Percentiles rank a stretch among this genome's conserved stretches.
Evolutionary conservation across 805 yeast species (phyloP).

Genomic region (Yarrowia porcina): DNA sequence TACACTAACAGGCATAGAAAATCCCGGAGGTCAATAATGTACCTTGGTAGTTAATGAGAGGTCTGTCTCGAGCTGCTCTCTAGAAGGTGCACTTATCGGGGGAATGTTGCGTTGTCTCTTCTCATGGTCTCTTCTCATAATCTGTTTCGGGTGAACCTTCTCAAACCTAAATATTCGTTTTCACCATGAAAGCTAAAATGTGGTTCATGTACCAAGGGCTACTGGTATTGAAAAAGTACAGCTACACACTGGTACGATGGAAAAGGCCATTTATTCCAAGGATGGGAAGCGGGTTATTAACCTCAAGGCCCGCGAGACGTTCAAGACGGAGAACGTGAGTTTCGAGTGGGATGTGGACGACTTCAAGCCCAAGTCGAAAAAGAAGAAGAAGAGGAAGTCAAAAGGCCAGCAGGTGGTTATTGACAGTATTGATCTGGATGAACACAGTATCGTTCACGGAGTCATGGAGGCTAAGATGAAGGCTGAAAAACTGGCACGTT

Average conservation of each 20-base stretch:
- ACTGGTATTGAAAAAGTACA: not conserved
- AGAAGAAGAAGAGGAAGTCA: conserved; percentile 41
- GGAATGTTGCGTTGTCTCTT: no score
- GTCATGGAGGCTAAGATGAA: conserved; percentile 17
- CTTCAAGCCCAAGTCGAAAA: conserved; percentile 22
- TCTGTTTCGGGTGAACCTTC: conserved; percentile 3
- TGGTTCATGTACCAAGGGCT: not conserved
- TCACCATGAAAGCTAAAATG: conserved; percentile 15
- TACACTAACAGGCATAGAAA: no score
- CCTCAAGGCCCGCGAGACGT: conserved; percentile 23
- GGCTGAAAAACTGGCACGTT: conserved; percentile 6
- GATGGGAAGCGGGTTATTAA: conserved; percentile 23
- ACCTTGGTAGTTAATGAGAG: not conserved
- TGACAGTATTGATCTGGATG: conserved; percentile 5
- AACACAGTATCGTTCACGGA: conserved; percentile 10
- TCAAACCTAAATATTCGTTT: not conserved
- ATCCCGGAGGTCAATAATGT: no score
- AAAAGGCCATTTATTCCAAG: conserved; percentile 23
- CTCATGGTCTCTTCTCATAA: no score
- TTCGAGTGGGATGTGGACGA: conserved; percentile 19
- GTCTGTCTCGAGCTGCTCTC: no score
- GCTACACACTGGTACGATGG: conserved; percentile 14
- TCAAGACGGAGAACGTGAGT: conserved; percentile 20
- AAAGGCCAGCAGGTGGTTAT: conserved; percentile 27
- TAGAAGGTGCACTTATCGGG: no score